These are phyloP conservation scores for Russula dissimulans DNA, from an alignment of 768 basidiomycete species.

Conservation along the genomic window DNA sequence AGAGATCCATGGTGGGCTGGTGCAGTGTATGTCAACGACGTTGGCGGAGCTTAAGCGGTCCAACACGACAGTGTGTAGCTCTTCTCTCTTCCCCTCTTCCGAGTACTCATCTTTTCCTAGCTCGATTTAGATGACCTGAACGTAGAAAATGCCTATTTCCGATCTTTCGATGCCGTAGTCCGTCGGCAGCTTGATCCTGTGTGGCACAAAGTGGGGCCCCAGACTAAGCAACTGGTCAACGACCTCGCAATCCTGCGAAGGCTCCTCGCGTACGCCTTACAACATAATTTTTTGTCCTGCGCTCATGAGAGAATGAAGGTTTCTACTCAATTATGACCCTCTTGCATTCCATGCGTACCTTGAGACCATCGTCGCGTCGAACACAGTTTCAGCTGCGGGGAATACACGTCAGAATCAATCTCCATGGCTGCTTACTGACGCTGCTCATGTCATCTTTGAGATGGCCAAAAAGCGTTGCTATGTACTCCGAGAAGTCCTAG, in stretches of 20 bases:
- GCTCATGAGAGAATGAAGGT: slow-evolving; percentile 35
- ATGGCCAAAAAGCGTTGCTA: slow-evolving; percentile 79
- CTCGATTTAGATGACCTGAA: slow-evolving; percentile 90
- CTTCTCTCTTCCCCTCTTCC: not conserved
- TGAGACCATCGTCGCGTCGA: slow-evolving; percentile 72
- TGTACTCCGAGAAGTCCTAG: slow-evolving; percentile 27
- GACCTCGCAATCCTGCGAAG: slow-evolving; percentile 81
- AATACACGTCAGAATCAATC: slow-evolving; percentile 56
- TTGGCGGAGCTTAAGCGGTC: slow-evolving; percentile 84
- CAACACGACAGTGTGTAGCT: slow-evolving; percentile 49
- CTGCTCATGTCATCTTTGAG: slow-evolving; percentile 79
- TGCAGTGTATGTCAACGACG: slow-evolving; percentile 90
- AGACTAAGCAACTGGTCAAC: slow-evolving; percentile 82
- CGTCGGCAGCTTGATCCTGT: slow-evolving; percentile 84
- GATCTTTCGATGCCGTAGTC: slow-evolving; percentile 83
- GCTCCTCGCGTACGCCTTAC: slow-evolving; percentile 56
- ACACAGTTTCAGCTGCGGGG: slow-evolving; percentile 41
- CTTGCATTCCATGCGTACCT: slow-evolving; percentile 87
- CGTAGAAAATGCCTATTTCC: slow-evolving; percentile 89
- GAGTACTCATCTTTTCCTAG: slow-evolving; percentile 32
- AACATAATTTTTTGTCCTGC: not conserved
- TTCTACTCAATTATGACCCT: slow-evolving; percentile 83
- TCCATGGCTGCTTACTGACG: slow-evolving; percentile 88
- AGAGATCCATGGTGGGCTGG: slow-evolving; percentile 86
- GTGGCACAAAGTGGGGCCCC: slow-evolving; percentile 94